These are phyloP conservation scores for Trichosanthes truncata DNA, from an alignment of 306 rosid genomes.

Conservation along the genomic window DNA sequence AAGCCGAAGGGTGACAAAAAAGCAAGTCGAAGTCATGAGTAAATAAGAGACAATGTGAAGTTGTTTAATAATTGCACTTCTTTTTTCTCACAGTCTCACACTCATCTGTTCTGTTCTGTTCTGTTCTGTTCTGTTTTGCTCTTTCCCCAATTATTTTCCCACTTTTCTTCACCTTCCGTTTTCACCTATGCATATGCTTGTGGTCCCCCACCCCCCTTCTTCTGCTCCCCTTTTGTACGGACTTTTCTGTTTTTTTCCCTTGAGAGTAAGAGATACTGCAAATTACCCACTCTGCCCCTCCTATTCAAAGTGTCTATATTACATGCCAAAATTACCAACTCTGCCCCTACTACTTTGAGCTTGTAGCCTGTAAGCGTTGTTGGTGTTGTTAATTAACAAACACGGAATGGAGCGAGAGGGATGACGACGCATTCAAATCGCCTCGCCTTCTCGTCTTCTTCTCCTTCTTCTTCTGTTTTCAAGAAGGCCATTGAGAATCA, in stretches of 20 bases:
- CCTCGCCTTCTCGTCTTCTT: background rate
- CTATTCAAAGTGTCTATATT: background rate
- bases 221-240: background rate
- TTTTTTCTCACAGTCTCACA: background rate
- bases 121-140: background rate
- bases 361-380: background rate
- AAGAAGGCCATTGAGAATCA: background rate
- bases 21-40: background rate
- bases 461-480: conserved; percentile 1
- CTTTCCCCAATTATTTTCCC: conserved; percentile 1
- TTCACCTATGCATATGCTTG: background rate
- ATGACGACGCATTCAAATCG: background rate
- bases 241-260: background rate
- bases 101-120: background rate
- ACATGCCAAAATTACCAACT: background rate
- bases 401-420: background rate
- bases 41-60: background rate
- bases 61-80: background rate
- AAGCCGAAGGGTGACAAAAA: background rate
- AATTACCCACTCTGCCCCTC: background rate
- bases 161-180: background rate
- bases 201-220: background rate
- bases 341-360: background rate
- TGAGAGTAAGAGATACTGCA: background rate
- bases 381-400: conserved; percentile 7